Percentiles rank a stretch among this genome's conserved stretches.
phyloP scores from a whole-genome alignment of 306 rosid genomes.

The Pyrus pyrifolia region DNA sequence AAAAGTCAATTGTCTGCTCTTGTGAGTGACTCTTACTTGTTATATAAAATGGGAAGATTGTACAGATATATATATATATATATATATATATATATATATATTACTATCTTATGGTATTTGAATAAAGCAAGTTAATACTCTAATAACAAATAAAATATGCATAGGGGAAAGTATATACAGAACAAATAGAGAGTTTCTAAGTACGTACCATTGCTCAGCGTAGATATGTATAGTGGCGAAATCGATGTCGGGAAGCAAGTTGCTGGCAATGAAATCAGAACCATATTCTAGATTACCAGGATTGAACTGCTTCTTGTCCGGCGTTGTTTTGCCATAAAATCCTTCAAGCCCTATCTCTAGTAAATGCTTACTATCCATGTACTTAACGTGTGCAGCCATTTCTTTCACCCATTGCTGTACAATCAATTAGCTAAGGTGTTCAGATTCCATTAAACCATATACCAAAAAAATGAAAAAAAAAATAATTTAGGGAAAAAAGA shows the following conservation, averaged over 20 bases:
- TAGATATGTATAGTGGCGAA: constrained; percentile 56
- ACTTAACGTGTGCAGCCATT: constrained; percentile 49
- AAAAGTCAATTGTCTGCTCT: no score
- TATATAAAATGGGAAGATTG: no score
- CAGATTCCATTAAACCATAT: no score
- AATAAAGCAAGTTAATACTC: no score
- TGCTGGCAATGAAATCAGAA: constrained; percentile 38
- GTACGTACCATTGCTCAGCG: constrained; percentile 44
- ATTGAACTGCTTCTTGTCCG: constrained; percentile 41
- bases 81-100: no score
- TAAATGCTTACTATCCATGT: constrained; percentile 41
- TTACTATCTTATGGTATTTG: no score
- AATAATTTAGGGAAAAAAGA: no score
- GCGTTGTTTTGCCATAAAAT: constrained; percentile 46
- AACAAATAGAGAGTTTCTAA: neutral
- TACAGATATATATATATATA: no score
- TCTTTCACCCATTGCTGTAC: constrained; percentile 57
- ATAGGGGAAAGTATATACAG: neutral
- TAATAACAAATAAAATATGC: no score
- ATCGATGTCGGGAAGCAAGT: constrained; percentile 39
- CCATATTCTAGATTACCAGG: constrained; percentile 45
- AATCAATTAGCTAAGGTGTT: no score
- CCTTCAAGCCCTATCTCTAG: constrained; percentile 67
- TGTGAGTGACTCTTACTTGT: no score
- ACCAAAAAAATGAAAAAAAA: no score